Base-by-base conservation (phyloP, 495 filamentous ascomycete genomes). In the Penicillium malachiteum region DNA sequence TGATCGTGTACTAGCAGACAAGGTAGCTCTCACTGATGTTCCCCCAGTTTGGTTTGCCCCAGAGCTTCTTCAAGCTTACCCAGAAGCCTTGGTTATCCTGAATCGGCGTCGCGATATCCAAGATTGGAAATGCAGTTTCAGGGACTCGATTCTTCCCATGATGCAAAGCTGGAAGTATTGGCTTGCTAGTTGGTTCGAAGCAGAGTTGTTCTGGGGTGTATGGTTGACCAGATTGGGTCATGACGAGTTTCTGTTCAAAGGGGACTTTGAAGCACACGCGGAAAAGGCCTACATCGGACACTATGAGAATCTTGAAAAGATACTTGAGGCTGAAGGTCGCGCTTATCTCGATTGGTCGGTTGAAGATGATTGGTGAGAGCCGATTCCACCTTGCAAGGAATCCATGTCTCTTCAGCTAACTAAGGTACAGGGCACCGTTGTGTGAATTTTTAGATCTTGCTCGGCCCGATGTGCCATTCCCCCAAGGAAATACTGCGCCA, bases 81-180 rank as follows among this genome's bases (percentile, higher is more conserved):
- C 43, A 30, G 16, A 46, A 26, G 43, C 43, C 7, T 4, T 4
- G 18, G 40, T 43, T 12, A 43, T 43, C 1, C 40, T 43, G 9
- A 43, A 46, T 30, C 14, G 43, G 18, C 43, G 40, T 13, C 7
- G 40, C 7, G 14, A 43, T 43, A 16, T 43, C 40, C 11, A 43
- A 13, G 40, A 2, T 13, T 43, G 40, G n/a, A 8, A 43, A 13
- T 12, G 8, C 7, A 43, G n/a, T 21, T 26, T 26, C 21, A 26
- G 21, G 4, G 21, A 26, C 21, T 26, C 21, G 21, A 26, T 26
- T 26, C 21, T 26, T 26, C 21, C 21, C 21, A 26, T 26, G 21
- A 46, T 46, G 43, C 43, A 46, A 30, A 46, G 43, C 18, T 46
- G 43, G 43, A 26, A 21, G 14, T 46, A 26, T 21, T 46, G 43